A percentile compares a stretch with the other conserved stretches of the same genome.
Evolutionary conservation across 208 protist species (phyloP).

Genomic region (Acanthamoeba culbertsoni): DNA sequence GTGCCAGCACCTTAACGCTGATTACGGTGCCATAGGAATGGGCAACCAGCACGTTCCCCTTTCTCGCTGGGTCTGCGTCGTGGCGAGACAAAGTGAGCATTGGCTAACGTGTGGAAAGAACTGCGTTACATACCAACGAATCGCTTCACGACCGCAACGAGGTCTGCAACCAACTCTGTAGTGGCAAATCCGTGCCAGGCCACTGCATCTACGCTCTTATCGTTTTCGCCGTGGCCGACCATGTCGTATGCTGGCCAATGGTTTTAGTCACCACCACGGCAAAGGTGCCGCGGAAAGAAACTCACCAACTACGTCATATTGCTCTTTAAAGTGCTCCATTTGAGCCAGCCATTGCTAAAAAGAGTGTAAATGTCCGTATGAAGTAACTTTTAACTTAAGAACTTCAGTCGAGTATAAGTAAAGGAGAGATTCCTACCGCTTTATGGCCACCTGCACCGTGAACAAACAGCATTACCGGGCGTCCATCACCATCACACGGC

Average conservation of each 20-base stretch:
- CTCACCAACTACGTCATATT: neutral
- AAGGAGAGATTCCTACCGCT: neutral
- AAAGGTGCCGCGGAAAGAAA: neutral
- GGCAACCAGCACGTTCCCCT: neutral
- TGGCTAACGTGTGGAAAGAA: too few species aligned
- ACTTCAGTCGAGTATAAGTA: neutral
- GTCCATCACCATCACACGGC: neutral
- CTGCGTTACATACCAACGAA: neutral
- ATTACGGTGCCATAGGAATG: neutral
- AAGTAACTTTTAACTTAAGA: neutral
- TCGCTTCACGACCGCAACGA: neutral
- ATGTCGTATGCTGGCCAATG: neutral
- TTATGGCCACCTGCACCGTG: neutral
- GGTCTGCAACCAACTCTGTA: neutral
- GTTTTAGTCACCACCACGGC: neutral
- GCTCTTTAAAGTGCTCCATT: neutral
- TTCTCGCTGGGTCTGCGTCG: neutral
- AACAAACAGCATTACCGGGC: neutral
- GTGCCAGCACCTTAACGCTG: neutral
- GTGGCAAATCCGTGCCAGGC: neutral
- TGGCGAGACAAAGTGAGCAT: neutral
- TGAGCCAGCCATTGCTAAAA: constrained; percentile 7
- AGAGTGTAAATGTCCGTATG: neutral
- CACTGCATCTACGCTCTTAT: neutral
- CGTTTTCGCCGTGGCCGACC: neutral